Conservation (phyloP, 2,329 filamentous ascomycete species). For the Cadophora luteo-olivacea region DNA sequence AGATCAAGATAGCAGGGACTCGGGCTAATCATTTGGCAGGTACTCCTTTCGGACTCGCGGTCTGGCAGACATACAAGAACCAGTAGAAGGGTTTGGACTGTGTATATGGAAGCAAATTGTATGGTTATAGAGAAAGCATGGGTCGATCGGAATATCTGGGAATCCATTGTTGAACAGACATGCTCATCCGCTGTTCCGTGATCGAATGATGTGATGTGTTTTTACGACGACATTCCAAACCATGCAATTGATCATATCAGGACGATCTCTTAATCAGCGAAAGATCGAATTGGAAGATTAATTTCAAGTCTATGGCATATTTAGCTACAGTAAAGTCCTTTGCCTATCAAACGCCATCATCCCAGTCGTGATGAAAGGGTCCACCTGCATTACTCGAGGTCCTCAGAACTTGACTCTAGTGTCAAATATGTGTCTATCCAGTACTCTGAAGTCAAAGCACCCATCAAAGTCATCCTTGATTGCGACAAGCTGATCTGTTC, state of each 20-base stretch:
- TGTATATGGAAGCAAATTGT: slow-evolving; percentile 18
- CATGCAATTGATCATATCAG: background rate
- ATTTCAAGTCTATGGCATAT: background rate
- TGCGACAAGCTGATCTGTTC: slow-evolving; percentile 56
- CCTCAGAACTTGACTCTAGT: slow-evolving; percentile 48
- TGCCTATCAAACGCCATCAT: slow-evolving; percentile 10
- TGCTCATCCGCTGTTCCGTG: slow-evolving; percentile 11
- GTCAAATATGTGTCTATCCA: slow-evolving; percentile 61
- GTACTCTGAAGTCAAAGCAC: slow-evolving; percentile 57
- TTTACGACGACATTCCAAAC: background rate
- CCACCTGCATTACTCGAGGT: background rate
- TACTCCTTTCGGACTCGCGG: slow-evolving; percentile 66
- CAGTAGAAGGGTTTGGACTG: slow-evolving; percentile 32
- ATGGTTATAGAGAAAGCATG: slow-evolving; percentile 32
- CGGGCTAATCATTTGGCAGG: slow-evolving; percentile 43
- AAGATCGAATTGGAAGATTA: background rate
- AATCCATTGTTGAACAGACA: slow-evolving; percentile 25
- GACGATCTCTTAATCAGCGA: background rate
- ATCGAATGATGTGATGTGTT: slow-evolving; percentile 14
- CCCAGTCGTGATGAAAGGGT: too few relatives aligned
- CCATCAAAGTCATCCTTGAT: slow-evolving; percentile 56
- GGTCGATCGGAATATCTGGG: slow-evolving; percentile 16
- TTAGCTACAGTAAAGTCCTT: background rate
- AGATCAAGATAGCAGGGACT: background rate
- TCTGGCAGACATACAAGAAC: slow-evolving; percentile 51